Evolutionary conservation across 1,284 basidiomycete species (phyloP).

Genomic region (Tylopilus orsonianus): DNA sequence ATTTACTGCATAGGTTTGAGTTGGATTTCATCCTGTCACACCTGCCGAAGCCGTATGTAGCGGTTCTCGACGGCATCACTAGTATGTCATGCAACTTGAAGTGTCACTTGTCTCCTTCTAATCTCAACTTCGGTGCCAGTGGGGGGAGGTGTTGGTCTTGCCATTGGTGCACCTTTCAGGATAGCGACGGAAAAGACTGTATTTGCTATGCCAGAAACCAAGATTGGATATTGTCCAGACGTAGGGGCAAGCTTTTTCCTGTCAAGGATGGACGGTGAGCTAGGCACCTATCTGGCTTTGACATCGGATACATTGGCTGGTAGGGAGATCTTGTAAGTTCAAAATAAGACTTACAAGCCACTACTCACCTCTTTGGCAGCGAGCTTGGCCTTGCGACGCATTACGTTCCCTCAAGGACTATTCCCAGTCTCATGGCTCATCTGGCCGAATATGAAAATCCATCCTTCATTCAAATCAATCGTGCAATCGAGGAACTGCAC

Average conservation of each 20-base stretch:
- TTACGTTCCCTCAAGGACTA: slow-evolving; percentile 74
- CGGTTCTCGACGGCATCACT: slow-evolving; percentile 88
- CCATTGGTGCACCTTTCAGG: slow-evolving; percentile 86
- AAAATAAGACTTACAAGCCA: slow-evolving; percentile 10
- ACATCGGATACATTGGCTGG: slow-evolving; percentile 78
- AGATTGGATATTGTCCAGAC: slow-evolving; percentile 88
- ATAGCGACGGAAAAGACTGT: slow-evolving; percentile 92
- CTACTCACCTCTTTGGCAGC: slow-evolving; percentile 40
- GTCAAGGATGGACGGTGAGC: slow-evolving; percentile 84
- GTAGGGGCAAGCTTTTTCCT: slow-evolving; percentile 93
- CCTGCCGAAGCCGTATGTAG: slow-evolving; percentile 84
- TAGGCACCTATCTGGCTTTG: slow-evolving; percentile 93
- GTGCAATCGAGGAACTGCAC: slow-evolving; percentile 68
- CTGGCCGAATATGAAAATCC: slow-evolving; percentile 61
- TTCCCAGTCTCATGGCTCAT: slow-evolving; percentile 66
- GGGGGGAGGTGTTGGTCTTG: slow-evolving; percentile 95
- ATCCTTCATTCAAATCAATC: slow-evolving; percentile 48
- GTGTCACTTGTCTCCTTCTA: slow-evolving; percentile 13
- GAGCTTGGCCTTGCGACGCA: slow-evolving; percentile 92
- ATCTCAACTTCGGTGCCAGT: slow-evolving; percentile 49
- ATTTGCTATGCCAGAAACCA: slow-evolving; percentile 98
- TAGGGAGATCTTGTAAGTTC: slow-evolving; percentile 78
- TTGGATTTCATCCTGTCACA: slow-evolving; percentile 85
- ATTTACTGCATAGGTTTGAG: slow-evolving; percentile 64
- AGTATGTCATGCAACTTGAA: slow-evolving; percentile 54